A percentile compares a stretch with the other conserved stretches of the same genome.
These are phyloP conservation scores for Wallemia hederae DNA, from an alignment of 1,284 basidiomycete genomes.

Conservation along the genomic window DNA sequence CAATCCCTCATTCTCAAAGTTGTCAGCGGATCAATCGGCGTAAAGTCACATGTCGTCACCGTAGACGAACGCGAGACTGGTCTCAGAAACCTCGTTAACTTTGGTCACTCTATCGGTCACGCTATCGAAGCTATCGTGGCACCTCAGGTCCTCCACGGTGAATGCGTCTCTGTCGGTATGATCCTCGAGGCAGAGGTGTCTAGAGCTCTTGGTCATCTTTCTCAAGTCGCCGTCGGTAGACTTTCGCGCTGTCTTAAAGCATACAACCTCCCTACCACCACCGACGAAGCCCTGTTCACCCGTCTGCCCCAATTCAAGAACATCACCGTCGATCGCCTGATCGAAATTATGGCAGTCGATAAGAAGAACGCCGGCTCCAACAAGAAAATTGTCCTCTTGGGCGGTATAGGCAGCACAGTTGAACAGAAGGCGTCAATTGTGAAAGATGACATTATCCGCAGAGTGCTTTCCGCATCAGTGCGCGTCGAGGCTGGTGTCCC, in stretches of 20 bases:
- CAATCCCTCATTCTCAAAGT: constrained; percentile 38
- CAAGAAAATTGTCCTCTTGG: constrained; percentile 82
- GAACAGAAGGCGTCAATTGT: constrained; percentile 77
- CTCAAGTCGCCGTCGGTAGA: constrained; percentile 65
- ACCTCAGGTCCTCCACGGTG: constrained; percentile 67
- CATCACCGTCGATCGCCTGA: constrained; percentile 48
- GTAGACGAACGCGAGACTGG: constrained; percentile 84
- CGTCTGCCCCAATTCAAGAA: constrained; percentile 36
- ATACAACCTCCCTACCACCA: constrained; percentile 55
- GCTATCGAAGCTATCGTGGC: constrained; percentile 82
- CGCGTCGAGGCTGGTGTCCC: constrained; percentile 40
- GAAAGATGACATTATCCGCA: constrained; percentile 44
- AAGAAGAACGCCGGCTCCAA: constrained; percentile 77
- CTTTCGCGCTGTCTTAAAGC: constrained; percentile 52
- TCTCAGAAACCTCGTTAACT: constrained; percentile 84
- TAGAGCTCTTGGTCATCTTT: constrained; percentile 51
- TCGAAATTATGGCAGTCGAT: constrained; percentile 78
- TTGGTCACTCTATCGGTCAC: constrained; percentile 85
- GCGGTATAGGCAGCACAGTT: constrained; percentile 64
- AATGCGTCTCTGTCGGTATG: constrained; percentile 78
- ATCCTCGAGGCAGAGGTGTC: constrained; percentile 76
- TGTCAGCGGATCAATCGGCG: constrained; percentile 59
- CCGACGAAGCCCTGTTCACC: constrained; percentile 43
- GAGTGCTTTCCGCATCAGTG: constrained; percentile 46
- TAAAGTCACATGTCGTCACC: constrained; percentile 83